A percentile compares a stretch with the other conserved stretches of the same genome.
Evolutionary conservation across 306 rosid genomes (phyloP).

Genomic region (Cucurbita argyrosperma): DNA sequence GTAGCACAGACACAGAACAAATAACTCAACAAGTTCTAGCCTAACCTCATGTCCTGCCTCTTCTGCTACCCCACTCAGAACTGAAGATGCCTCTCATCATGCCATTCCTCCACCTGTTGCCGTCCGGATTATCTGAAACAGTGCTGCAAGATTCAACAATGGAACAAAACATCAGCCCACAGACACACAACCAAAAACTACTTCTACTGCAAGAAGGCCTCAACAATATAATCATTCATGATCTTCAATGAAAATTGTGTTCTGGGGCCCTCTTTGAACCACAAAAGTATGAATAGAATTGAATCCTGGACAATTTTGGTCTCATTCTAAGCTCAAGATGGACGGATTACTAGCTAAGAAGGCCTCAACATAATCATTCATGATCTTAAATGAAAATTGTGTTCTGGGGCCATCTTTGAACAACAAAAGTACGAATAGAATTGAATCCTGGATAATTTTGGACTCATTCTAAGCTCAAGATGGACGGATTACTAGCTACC

Average conservation of each 20-base stretch:
- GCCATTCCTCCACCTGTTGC: conserved; percentile 94
- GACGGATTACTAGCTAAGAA: not conserved
- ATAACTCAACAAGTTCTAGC: not conserved
- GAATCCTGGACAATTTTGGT: not conserved
- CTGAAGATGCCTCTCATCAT: conserved; percentile 16
- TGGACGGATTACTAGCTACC: not conserved
- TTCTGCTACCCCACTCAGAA: not conserved
- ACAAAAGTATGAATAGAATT: not conserved
- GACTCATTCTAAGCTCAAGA: not conserved
- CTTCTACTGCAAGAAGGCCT: not conserved
- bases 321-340: not conserved
- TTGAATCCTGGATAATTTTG: not conserved
- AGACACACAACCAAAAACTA: not conserved
- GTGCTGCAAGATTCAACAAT: conserved; percentile 35
- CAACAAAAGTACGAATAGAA: not conserved
- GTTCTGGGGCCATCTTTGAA: not conserved
- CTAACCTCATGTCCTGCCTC: conserved; percentile 3
- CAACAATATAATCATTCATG: not conserved
- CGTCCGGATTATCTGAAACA: conserved; percentile 93
- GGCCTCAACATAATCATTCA: not conserved
- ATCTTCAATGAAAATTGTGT: not conserved
- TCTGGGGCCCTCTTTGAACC: not conserved
- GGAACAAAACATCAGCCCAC: conserved; percentile 3
- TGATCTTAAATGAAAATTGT: not conserved
- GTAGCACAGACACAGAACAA: not conserved